A percentile compares a stretch with the other conserved stretches of the same genome.
These are phyloP conservation scores for Coemansia sp. DNA, from an alignment of 192 early-diverging fungal species.

Conservation along the genomic window DNA sequence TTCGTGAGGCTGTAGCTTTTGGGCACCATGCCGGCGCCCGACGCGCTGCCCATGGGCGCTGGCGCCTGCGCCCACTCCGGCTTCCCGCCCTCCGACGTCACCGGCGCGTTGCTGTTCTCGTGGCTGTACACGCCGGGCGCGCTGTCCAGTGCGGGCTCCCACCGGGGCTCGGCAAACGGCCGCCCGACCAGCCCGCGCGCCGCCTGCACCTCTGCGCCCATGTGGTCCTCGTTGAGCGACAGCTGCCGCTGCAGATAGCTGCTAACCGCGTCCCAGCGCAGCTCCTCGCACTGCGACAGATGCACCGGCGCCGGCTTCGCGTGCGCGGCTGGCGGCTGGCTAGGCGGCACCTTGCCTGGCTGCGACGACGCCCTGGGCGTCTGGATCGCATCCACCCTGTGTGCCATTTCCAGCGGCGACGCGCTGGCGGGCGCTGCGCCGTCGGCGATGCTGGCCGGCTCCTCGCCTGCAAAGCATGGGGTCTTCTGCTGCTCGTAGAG, in stretches of 20 bases:
- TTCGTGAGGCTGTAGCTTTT: conserved; percentile 35
- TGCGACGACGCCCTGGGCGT: neutral
- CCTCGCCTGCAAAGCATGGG: conserved; percentile 2
- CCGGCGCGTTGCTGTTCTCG: conserved; percentile 8
- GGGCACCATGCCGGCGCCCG: conserved; percentile 8
- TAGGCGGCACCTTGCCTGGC: neutral
- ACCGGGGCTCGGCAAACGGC: conserved; percentile 13
- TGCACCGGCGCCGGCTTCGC: conserved; percentile 18
- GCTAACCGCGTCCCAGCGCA: conserved; percentile 46
- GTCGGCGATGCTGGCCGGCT: neutral
- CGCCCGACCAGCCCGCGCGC: conserved; percentile 26
- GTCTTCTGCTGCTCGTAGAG: neutral
- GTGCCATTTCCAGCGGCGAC: conserved; percentile 17
- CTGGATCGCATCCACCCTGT: neutral
- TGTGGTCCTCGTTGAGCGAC: conserved; percentile 26
- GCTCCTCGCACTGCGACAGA: conserved; percentile 36
- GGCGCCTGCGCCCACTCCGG: conserved; percentile 22
- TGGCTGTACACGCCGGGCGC: conserved; percentile 12
- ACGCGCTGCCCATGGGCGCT: conserved; percentile 7
- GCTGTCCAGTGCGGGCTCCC: neutral
- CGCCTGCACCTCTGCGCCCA: conserved; percentile 34
- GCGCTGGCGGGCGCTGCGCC: neutral
- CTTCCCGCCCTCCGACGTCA: conserved; percentile 17
- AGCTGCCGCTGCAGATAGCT: conserved; percentile 39
- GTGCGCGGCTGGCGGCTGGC: conserved; percentile 11